These are phyloP conservation scores for Cyberlindnera meyerae DNA, from an alignment of 805 yeast species.

Conservation along the genomic window DNA sequence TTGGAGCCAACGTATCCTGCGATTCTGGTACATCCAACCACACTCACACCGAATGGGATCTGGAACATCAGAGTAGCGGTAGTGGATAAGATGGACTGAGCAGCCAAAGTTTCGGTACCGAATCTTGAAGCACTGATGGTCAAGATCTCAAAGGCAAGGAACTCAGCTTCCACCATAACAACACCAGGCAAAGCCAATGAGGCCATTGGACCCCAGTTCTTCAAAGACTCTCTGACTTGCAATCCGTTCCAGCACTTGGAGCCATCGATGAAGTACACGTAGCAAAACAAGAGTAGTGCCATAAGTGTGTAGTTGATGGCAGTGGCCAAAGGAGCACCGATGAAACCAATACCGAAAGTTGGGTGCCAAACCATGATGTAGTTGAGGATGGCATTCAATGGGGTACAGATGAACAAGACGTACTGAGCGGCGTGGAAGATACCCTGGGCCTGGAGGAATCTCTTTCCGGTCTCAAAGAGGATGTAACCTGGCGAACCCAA, in stretches of 20 bases:
- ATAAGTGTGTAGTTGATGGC: conserved; percentile 69
- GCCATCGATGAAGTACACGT: conserved; percentile 50
- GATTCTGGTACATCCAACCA: conserved; percentile 66
- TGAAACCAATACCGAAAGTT: conserved; percentile 54
- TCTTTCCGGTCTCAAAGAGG: conserved; percentile 70
- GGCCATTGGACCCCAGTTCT: conserved; percentile 55
- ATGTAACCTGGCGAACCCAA: conserved; percentile 69
- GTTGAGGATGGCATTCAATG: conserved; percentile 60
- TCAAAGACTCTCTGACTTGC: conserved; percentile 36
- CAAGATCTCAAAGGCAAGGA: conserved; percentile 66
- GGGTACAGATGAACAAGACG: conserved; percentile 59
- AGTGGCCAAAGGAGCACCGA: conserved; percentile 82
- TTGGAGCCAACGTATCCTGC: conserved; percentile 63
- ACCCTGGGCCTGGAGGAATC: conserved; percentile 74
- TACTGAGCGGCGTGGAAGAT: conserved; percentile 74
- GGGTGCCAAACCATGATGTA: conserved; percentile 49
- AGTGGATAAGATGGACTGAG: conserved; percentile 46
- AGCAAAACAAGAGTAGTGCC: conserved; percentile 28
- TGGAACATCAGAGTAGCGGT: conserved; percentile 61
- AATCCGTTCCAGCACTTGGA: conserved; percentile 68
- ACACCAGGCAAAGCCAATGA: conserved; percentile 67
- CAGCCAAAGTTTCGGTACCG: conserved; percentile 47
- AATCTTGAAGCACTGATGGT: conserved; percentile 56
- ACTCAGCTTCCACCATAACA: conserved; percentile 71
- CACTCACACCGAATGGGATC: conserved; percentile 68